Conservation (phyloP, 331 rosid genomes). For the Quercus tomentella region DNA sequence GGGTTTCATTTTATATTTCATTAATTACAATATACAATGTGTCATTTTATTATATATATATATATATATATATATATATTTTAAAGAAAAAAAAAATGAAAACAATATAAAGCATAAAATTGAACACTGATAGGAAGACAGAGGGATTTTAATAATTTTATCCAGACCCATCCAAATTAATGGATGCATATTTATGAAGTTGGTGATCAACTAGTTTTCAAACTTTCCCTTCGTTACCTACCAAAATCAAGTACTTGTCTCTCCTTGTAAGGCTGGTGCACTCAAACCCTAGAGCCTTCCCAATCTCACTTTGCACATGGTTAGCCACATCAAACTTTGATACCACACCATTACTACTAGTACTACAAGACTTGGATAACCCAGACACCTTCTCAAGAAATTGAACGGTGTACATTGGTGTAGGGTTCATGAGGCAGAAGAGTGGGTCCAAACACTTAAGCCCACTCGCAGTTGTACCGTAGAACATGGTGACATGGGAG, state of each 20-base stretch:
- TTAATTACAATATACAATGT: too few relatives aligned
- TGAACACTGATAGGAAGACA: too few relatives aligned
- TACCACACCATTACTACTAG: background rate
- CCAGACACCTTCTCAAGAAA: conserved; percentile 26
- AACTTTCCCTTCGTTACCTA: conserved; percentile 75
- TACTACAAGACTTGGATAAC: background rate
- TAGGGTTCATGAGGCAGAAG: conserved; percentile 66
- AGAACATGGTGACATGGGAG: conserved; percentile 58
- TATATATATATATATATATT: too few relatives aligned
- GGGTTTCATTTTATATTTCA: too few relatives aligned
- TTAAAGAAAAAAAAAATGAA: too few relatives aligned
- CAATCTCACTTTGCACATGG: conserved; percentile 49
- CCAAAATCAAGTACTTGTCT: conserved; percentile 76
- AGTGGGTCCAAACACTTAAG: conserved; percentile 78
- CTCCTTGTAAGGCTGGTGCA: conserved; percentile 68
- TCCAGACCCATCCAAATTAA: too few relatives aligned
- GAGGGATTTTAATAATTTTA: too few relatives aligned
- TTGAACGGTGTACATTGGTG: conserved; percentile 47
- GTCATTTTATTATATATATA: too few relatives aligned
- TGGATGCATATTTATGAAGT: too few relatives aligned
- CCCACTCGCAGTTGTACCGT: conserved; percentile 88
- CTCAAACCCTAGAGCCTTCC: conserved; percentile 45
- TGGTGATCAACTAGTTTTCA: background rate
- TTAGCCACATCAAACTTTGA: conserved; percentile 60
- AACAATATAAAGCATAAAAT: too few relatives aligned